Conservation (phyloP, 169 alveolate genomes). For the Eimeria tenella region DNA sequence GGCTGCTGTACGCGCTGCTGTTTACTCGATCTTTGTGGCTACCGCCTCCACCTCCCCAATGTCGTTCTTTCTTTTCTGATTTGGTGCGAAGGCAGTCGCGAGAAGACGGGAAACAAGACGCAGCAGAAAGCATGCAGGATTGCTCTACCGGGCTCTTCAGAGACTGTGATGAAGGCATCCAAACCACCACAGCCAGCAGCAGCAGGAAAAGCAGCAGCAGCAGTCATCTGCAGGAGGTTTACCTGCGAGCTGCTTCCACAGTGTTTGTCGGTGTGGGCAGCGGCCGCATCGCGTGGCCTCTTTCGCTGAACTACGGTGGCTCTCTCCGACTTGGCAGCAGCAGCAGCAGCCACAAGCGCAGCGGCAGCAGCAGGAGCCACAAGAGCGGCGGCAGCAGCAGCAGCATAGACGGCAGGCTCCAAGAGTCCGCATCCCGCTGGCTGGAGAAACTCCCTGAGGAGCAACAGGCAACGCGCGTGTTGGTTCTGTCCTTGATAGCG, state of each 20-base stretch:
- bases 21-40: constrained; percentile 81
- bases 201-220: constrained; percentile 21
- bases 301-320: constrained; percentile 1
- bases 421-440: background rate
- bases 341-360: background rate
- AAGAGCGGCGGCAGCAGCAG: background rate
- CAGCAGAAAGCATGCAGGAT: background rate
- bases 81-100: background rate
- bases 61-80: constrained; percentile 26
- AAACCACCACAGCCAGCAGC: background rate
- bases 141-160: background rate
- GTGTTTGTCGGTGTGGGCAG: background rate
- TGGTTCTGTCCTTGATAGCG: constrained; percentile 10
- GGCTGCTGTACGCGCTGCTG: constrained; percentile 88
- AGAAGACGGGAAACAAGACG: background rate
- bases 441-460: background rate
- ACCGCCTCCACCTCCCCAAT: constrained; percentile 41
- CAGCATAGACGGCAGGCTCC: background rate
- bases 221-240: background rate
- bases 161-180: background rate
- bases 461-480: constrained; percentile 22
- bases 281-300: background rate
- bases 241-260: background rate
- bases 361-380: background rate
- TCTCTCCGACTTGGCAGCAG: background rate